phyloP scores from a whole-genome alignment of 768 basidiomycete species.

The Suillus discolor region DNA sequence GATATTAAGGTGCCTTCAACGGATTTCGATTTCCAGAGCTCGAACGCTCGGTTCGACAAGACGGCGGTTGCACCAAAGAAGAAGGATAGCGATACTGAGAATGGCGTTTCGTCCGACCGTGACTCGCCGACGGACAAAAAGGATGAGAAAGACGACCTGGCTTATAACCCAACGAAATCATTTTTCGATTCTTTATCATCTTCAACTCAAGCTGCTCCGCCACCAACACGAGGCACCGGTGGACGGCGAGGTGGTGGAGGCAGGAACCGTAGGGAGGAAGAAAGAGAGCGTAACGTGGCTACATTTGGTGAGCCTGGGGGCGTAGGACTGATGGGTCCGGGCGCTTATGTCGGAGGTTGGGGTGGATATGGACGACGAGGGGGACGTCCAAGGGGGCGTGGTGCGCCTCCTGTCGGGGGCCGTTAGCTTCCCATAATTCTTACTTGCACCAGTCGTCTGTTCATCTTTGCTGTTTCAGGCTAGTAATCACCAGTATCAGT shows the following conservation, averaged over 20 bases:
- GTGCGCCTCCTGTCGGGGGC: conserved; percentile 22
- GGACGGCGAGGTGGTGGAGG: conserved; percentile 52
- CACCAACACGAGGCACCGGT: conserved; percentile 38
- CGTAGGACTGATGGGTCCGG: conserved; percentile 75
- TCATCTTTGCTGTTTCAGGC: conserved; percentile 3
- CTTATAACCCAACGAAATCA: conserved; percentile 77
- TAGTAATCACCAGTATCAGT: background rate
- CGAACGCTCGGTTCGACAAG: conserved; percentile 85
- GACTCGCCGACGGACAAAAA: conserved; percentile 29
- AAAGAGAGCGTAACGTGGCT: conserved; percentile 80
- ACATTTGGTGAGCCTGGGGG: conserved; percentile 89
- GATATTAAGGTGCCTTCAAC: conserved; percentile 64
- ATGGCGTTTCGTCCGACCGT: conserved; percentile 31
- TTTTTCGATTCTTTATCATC: conserved; percentile 78
- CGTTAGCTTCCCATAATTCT: conserved; percentile 20
- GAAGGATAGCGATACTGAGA: conserved; percentile 32
- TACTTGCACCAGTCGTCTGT: background rate
- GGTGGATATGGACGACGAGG: conserved; percentile 64
- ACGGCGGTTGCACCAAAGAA: conserved; percentile 47
- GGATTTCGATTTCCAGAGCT: conserved; percentile 81
- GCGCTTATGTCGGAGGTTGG: conserved; percentile 80
- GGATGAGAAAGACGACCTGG: conserved; percentile 40
- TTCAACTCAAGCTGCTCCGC: conserved; percentile 41
- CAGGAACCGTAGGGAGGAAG: conserved; percentile 77
- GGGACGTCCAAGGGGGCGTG: conserved; percentile 41